A percentile compares a stretch with the other conserved stretches of the same genome.
Conservation (phyloP, 768 basidiomycete species). For the Kwoniella shandongensis region DNA sequence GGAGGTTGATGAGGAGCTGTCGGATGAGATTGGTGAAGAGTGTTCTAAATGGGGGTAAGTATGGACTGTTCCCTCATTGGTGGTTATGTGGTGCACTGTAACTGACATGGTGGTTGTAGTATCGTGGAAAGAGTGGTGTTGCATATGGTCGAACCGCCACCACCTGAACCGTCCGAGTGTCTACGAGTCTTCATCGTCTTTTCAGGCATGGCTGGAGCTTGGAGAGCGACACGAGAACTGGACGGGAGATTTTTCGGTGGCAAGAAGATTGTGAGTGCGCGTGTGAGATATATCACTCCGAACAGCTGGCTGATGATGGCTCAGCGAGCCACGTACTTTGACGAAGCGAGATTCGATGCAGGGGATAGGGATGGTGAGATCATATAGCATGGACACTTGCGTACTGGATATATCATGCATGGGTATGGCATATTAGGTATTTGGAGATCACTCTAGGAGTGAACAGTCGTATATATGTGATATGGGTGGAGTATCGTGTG, state of each 20-base stretch:
- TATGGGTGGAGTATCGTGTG: too few relatives aligned
- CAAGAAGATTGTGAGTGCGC: slow-evolving; percentile 60
- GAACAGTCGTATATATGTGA: neutral
- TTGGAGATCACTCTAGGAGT: neutral
- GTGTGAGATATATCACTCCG: too few relatives aligned
- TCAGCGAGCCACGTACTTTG: slow-evolving; percentile 48
- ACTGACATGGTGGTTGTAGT: too few relatives aligned
- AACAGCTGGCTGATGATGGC: neutral
- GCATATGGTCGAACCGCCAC: slow-evolving; percentile 70
- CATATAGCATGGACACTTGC: neutral
- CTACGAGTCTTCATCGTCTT: slow-evolving; percentile 91
- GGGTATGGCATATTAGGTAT: neutral
- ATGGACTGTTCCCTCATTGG: slow-evolving; percentile 53
- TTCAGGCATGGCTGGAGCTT: slow-evolving; percentile 86
- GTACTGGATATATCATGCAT: neutral
- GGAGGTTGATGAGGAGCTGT: slow-evolving; percentile 79
- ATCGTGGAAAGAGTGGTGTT: slow-evolving; percentile 87
- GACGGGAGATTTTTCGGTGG: slow-evolving; percentile 93
- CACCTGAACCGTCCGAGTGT: slow-evolving; percentile 69
- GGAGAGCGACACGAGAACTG: slow-evolving; percentile 90
- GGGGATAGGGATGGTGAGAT: slow-evolving; percentile 44
- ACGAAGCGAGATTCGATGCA: slow-evolving; percentile 46
- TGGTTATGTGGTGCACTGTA: slow-evolving; percentile 63
- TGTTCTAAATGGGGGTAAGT: slow-evolving; percentile 49
- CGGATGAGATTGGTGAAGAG: slow-evolving; percentile 71